Percentiles rank a stretch among this genome's conserved stretches.
Conservation (phyloP, 805 yeast species). For the Pichia manshurica region DNA sequence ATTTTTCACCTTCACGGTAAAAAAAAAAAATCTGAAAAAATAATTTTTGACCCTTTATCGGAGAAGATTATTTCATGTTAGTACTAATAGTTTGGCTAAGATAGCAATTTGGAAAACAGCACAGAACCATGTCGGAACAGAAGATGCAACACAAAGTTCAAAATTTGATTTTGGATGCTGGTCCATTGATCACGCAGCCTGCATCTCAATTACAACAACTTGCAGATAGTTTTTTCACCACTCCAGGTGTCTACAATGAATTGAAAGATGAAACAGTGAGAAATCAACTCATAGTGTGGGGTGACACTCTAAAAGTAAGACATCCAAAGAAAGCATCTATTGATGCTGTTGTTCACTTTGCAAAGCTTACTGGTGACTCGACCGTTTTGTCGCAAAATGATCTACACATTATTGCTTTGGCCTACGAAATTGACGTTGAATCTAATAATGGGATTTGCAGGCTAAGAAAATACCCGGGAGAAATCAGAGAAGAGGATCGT, state of each 20-base stretch:
- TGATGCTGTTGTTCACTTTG: constrained; percentile 64
- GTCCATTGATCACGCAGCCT: constrained; percentile 85
- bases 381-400: constrained; percentile 85
- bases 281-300: constrained; percentile 76
- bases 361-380: constrained; percentile 87
- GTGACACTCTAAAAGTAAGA: constrained; percentile 57
- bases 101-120: no score
- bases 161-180: constrained; percentile 83
- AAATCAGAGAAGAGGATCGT: constrained; percentile 32
- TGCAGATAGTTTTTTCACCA: constrained; percentile 73
- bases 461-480: constrained; percentile 67
- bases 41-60: no score
- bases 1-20: no score
- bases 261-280: constrained; percentile 82
- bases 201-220: constrained; percentile 64
- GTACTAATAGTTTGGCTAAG: no score
- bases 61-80: no score
- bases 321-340: constrained; percentile 71
- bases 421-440: constrained; percentile 81
- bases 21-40: no score
- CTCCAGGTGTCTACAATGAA: constrained; percentile 88
- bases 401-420: constrained; percentile 84
- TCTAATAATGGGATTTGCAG: constrained; percentile 62
- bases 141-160: constrained; percentile 32
- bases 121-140: background rate